phyloP scores from a whole-genome alignment of 2,329 filamentous ascomycete species.

The Penicillium decumbens region DNA sequence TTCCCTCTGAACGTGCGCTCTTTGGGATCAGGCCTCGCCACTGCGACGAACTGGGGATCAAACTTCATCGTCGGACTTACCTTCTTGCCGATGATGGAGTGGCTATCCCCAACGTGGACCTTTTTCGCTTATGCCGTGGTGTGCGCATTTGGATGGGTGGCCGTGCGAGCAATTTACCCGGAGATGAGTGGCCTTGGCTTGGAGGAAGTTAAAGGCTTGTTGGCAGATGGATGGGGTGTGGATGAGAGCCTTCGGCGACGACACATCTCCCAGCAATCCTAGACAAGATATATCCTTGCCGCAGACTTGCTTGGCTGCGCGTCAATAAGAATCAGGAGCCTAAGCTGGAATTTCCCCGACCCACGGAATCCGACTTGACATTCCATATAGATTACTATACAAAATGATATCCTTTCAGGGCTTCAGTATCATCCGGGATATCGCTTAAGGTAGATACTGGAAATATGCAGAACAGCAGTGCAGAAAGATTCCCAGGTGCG shows the following conservation, averaged over 20 bases:
- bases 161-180: conserved; percentile 72
- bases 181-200: conserved; percentile 78
- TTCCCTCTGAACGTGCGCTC: conserved; percentile 67
- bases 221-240: conserved; percentile 71
- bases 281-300: too few relatives aligned
- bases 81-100: conserved; percentile 82
- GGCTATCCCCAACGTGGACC: conserved; percentile 66
- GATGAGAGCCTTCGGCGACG: conserved; percentile 38
- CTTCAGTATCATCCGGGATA: too few relatives aligned
- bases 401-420: too few relatives aligned
- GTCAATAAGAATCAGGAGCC: too few relatives aligned
- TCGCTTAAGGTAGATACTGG: too few relatives aligned
- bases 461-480: too few relatives aligned
- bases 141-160: conserved; percentile 61
- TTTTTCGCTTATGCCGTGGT: conserved; percentile 75
- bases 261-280: not conserved
- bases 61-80: conserved; percentile 84
- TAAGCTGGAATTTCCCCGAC: too few relatives aligned
- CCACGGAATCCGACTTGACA: too few relatives aligned
- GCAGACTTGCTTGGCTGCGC: too few relatives aligned
- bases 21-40: conserved; percentile 56
- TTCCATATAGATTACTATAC: too few relatives aligned
- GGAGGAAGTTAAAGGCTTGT: conserved; percentile 70
- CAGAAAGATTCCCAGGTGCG: too few relatives aligned
- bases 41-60: conserved; percentile 79